Base-by-base conservation (phyloP, 2,329 filamentous ascomycete species). In the Botrytis medusae region DNA sequence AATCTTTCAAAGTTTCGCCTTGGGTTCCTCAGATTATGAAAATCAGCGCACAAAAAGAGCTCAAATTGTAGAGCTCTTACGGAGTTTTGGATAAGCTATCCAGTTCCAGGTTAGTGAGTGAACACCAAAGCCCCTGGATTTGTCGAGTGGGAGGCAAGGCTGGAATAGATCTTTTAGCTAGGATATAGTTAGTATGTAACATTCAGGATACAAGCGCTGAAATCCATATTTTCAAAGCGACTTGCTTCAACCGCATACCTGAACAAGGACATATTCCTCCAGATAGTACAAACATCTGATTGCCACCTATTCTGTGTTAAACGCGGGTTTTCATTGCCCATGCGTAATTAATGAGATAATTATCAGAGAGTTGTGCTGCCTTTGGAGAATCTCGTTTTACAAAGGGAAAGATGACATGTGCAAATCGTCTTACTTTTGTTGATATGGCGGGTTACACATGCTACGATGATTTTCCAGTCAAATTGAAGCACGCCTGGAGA, bases 31-130 rank as follows among this genome's bases (percentile, higher is more conserved):
- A 20, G 14, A 40, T 40, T 20, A 1, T 62, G 18, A 54, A 54
- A 34, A 64, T 57, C 60, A 51, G 34, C 44, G 42, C 54, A 61
- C 40, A 70, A 61, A 25, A 71, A 64, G 59, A 18, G 60, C 60
- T 71, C 60, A 64, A 8, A 64, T 22, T 44, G 40, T 14, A 57
- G 42, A 64, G 46, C 46, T 34, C 60, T 62, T 8, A 40, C 29
- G 5, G n/a, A 37, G n/a, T 29, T 37, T n/a, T 25, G 29, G 34
- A 34, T 9, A n/a, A 37, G 54, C 14, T 46, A 9, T 61, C 51
- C 40, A 46, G 4, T 10, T 46, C 37, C 18, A 42, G 65, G 6
- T 54, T 68, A 68, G 65, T 57, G 34, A 37, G 32, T 42, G 65
- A 57, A 25, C 65, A 68, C 65, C 32, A 69, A 60, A 69, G 37